These are phyloP conservation scores for Stereum hirsutum DNA, from an alignment of 1,284 basidiomycete genomes.

Conservation along the genomic window DNA sequence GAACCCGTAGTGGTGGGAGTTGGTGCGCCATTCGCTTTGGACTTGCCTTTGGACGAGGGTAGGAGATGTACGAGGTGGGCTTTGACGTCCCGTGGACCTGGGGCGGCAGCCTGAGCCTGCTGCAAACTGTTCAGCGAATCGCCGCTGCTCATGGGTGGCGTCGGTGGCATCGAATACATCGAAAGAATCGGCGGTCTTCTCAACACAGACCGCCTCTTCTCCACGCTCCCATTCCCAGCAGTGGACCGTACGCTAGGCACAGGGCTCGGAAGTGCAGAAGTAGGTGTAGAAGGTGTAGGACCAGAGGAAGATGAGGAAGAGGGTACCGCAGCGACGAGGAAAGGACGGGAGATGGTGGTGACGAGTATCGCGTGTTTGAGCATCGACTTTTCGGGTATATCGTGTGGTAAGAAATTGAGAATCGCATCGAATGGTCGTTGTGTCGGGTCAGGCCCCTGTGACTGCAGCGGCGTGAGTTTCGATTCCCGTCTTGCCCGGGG, in stretches of 20 bases:
- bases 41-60: conserved; percentile 8
- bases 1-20: conserved; percentile 9
- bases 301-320: not conserved
- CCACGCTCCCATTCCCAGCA: no score
- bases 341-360: conserved; percentile 31
- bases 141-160: conserved; percentile 12
- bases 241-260: not conserved
- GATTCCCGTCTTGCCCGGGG: conserved; percentile 7
- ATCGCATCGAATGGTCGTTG: conserved; percentile 32
- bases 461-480: conserved; percentile 15
- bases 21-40: conserved; percentile 6
- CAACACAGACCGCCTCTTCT: conserved; percentile 7
- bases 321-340: conserved; percentile 20
- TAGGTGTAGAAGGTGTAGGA: not conserved
- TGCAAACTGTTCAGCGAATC: conserved; percentile 13
- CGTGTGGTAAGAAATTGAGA: conserved; percentile 28
- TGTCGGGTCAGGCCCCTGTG: conserved; percentile 22
- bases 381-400: conserved; percentile 24
- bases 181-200: conserved; percentile 1
- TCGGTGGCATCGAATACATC: conserved; percentile 11
- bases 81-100: conserved; percentile 4
- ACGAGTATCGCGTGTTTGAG: conserved; percentile 33
- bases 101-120: conserved; percentile 2
- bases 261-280: not conserved
- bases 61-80: conserved; percentile 25